These are phyloP conservation scores for Diaporthe ampelina DNA, from an alignment of 2,329 filamentous ascomycete species.

Conservation along the genomic window DNA sequence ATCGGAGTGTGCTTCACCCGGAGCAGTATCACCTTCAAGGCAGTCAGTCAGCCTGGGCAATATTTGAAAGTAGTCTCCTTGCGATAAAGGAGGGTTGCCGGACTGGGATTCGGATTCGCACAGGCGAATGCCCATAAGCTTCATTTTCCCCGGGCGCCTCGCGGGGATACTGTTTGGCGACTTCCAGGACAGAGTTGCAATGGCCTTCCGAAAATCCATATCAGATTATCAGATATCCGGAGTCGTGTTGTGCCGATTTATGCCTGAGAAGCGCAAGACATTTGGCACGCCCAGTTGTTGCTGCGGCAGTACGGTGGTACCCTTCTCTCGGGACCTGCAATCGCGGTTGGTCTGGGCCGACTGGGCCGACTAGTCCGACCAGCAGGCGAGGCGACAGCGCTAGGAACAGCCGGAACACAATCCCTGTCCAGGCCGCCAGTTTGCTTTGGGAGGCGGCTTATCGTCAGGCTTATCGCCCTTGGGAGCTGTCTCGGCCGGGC, in stretches of 20 bases:
- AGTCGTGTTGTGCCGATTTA: not conserved
- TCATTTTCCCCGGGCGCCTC: not conserved
- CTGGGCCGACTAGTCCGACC: not conserved
- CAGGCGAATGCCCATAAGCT: constrained; percentile 1
- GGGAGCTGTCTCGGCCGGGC: constrained; percentile 19
- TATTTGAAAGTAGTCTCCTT: not conserved
- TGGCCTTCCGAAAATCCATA: not conserved
- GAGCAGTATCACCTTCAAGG: too few relatives aligned
- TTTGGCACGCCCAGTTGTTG: too few relatives aligned
- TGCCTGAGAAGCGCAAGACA: too few relatives aligned
- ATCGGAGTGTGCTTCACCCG: too few relatives aligned
- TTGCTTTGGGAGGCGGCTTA: constrained; percentile 22
- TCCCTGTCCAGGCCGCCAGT: constrained; percentile 27
- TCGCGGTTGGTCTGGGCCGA: not conserved
- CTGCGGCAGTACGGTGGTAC: not conserved
- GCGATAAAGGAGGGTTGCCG: not conserved
- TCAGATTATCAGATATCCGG: not conserved
- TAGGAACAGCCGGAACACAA: constrained; percentile 29
- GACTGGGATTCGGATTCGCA: not conserved
- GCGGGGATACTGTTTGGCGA: too few relatives aligned
- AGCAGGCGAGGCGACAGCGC: constrained; percentile 18
- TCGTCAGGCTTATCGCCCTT: constrained; percentile 24
- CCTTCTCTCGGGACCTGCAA: not conserved
- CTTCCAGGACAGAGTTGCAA: not conserved
- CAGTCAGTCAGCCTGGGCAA: not conserved